Conservation (phyloP, 2,329 filamentous ascomycete species). For the Alternaria angustiovoidea region DNA sequence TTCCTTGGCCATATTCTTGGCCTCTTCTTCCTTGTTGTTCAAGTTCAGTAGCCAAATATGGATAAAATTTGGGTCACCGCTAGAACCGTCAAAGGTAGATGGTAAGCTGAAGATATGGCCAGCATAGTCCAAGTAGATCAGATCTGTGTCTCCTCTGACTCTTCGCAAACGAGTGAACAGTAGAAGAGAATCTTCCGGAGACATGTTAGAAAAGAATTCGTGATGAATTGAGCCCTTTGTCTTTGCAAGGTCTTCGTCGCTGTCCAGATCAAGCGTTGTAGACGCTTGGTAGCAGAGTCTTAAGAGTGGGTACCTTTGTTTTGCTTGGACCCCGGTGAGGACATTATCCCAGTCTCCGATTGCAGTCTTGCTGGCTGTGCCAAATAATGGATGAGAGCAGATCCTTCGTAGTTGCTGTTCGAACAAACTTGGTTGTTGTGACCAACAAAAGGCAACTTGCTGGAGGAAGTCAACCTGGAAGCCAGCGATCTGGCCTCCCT, state of each 20-base stretch:
- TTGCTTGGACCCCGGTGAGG: constrained; percentile 9
- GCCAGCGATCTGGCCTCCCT: constrained; percentile 12
- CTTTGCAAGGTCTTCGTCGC: constrained; percentile 23
- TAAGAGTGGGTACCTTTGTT: constrained; percentile 30
- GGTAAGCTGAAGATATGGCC: constrained; percentile 13
- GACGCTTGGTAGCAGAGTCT: constrained; percentile 24
- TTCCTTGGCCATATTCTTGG: constrained; percentile 15
- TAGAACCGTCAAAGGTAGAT: neutral
- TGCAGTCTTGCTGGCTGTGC: neutral
- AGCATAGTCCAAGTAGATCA: constrained; percentile 15
- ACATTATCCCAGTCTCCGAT: constrained; percentile 11
- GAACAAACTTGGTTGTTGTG: constrained; percentile 30
- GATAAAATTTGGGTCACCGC: constrained; percentile 27
- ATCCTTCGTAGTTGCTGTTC: constrained; percentile 18
- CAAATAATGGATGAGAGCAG: constrained; percentile 12
- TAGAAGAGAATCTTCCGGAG: constrained; percentile 22
- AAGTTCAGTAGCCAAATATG: constrained; percentile 22
- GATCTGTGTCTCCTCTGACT: constrained; percentile 25
- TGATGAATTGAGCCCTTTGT: constrained; percentile 9
- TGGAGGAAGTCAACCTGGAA: constrained; percentile 24
- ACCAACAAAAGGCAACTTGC: constrained; percentile 35
- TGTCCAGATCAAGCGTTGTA: constrained; percentile 26
- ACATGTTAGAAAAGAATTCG: constrained; percentile 19
- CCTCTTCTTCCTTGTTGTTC: constrained; percentile 18
- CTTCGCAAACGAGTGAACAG: constrained; percentile 32